A percentile compares a stretch with the other conserved stretches of the same genome.
phyloP scores from a whole-genome alignment of 768 basidiomycete species.

The Agrocybe chaxingu region DNA sequence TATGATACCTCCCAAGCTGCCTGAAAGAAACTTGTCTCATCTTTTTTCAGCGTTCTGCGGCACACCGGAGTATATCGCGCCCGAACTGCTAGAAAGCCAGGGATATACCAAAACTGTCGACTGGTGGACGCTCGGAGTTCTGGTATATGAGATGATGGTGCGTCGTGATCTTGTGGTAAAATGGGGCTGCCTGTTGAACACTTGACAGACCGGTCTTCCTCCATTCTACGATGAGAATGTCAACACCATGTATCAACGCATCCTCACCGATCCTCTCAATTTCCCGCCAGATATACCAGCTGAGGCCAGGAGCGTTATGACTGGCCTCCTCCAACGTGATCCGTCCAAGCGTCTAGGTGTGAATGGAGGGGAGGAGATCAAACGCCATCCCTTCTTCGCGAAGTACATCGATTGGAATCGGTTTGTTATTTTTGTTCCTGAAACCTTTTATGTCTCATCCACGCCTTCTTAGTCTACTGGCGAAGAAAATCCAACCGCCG shows the following conservation, averaged over 20 bases:
- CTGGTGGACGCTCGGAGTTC: conserved; percentile 98
- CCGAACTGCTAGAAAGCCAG: conserved; percentile 92
- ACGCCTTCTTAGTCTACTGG: conserved; percentile 51
- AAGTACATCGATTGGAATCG: conserved; percentile 90
- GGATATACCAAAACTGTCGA: conserved; percentile 99
- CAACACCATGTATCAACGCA: conserved; percentile 96
- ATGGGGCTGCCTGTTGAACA: neutral
- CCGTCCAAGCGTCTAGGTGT: conserved; percentile 85
- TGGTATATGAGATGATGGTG: conserved; percentile 97
- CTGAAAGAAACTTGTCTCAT: neutral
- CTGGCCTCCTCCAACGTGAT: conserved; percentile 84
- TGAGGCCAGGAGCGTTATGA: conserved; percentile 89
- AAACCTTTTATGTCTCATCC: neutral
- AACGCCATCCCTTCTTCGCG: conserved; percentile 92
- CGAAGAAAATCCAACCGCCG: conserved; percentile 94
- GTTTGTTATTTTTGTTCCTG: conserved; percentile 32
- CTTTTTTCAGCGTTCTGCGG: conserved; percentile 82
- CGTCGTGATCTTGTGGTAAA: conserved; percentile 6
- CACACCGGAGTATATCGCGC: conserved; percentile 98
- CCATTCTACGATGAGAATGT: conserved; percentile 99
- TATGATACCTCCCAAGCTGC: conserved; percentile 30
- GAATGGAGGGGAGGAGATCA: conserved; percentile 94
- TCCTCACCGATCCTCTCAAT: conserved; percentile 87
- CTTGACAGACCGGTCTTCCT: conserved; percentile 80
- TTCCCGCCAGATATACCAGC: conserved; percentile 87